phyloP scores from a whole-genome alignment of 2,329 filamentous ascomycete species.

The Blumeriella jaapii region DNA sequence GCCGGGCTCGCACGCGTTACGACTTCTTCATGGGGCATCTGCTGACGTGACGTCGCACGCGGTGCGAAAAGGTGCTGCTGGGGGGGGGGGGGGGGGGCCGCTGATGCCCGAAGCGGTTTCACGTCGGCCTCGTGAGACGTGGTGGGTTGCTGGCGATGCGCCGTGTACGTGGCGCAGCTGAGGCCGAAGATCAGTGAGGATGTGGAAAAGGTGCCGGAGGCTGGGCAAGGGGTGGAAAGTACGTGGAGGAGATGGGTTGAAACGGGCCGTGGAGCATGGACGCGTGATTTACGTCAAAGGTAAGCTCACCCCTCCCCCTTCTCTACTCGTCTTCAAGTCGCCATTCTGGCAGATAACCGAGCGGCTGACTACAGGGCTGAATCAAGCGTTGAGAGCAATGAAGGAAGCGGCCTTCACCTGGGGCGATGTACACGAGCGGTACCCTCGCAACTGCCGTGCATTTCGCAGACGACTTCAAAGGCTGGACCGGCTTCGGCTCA shows the following conservation, averaged over 20 bases:
- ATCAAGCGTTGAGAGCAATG: constrained; percentile 56
- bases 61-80: constrained; percentile 68
- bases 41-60: constrained; percentile 77
- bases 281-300: constrained; percentile 75
- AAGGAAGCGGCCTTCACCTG: constrained; percentile 63
- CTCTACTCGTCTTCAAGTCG: not conserved
- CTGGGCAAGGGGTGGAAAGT: constrained; percentile 70
- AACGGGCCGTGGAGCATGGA: constrained; percentile 58
- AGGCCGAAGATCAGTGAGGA: constrained; percentile 62
- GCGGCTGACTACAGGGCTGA: not conserved
- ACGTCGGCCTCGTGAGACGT: constrained; percentile 63
- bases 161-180: constrained; percentile 64
- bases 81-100: constrained; percentile 35
- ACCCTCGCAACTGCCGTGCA: constrained; percentile 57
- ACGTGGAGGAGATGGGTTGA: constrained; percentile 60
- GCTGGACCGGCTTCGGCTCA: constrained; percentile 39
- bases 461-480: constrained; percentile 62
- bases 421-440: constrained; percentile 56
- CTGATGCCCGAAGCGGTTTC: constrained; percentile 61
- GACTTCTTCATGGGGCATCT: constrained; percentile 78
- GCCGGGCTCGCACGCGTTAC: constrained; percentile 49
- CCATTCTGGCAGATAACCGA: constrained; percentile 3
- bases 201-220: constrained; percentile 43
- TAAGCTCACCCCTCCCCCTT: constrained; percentile 26
- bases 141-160: constrained; percentile 82